Evolutionary conservation across 257 asterid genomes (phyloP).

Genomic region (Lycium ferocissimum): DNA sequence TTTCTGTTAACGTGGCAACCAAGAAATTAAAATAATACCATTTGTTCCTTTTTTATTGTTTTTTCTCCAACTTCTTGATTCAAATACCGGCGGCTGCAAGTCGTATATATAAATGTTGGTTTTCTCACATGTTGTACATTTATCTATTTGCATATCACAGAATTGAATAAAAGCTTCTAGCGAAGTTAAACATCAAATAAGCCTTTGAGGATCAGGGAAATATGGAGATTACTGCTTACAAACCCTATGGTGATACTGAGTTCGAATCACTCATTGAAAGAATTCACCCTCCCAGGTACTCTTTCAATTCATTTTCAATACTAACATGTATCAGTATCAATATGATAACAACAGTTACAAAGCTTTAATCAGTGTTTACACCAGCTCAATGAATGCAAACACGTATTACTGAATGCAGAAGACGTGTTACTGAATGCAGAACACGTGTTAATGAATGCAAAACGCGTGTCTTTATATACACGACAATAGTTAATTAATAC

Average conservation of each 20-base stretch:
- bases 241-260: conserved; percentile 68
- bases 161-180: not conserved
- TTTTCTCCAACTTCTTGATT: not conserved
- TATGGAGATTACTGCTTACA: conserved; percentile 65
- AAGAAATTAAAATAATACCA: not conserved
- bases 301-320: not conserved
- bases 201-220: conserved; percentile 32
- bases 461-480: too few relatives aligned
- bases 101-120: not conserved
- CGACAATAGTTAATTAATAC: too few relatives aligned
- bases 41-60: not conserved
- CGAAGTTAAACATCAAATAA: conserved; percentile 4
- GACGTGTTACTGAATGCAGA: too few relatives aligned
- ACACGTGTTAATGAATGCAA: too few relatives aligned
- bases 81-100: not conserved
- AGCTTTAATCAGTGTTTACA: too few relatives aligned
- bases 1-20: not conserved
- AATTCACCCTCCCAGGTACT: conserved; percentile 88
- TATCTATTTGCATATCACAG: not conserved
- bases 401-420: too few relatives aligned
- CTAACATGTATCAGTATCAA: too few relatives aligned
- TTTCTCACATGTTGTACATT: conserved; percentile 24
- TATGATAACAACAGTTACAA: too few relatives aligned
- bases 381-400: too few relatives aligned
- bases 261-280: conserved; percentile 65